Evolutionary conservation across 495 filamentous ascomycete species (phyloP).

Genomic region (Hypoxylon rickii): DNA sequence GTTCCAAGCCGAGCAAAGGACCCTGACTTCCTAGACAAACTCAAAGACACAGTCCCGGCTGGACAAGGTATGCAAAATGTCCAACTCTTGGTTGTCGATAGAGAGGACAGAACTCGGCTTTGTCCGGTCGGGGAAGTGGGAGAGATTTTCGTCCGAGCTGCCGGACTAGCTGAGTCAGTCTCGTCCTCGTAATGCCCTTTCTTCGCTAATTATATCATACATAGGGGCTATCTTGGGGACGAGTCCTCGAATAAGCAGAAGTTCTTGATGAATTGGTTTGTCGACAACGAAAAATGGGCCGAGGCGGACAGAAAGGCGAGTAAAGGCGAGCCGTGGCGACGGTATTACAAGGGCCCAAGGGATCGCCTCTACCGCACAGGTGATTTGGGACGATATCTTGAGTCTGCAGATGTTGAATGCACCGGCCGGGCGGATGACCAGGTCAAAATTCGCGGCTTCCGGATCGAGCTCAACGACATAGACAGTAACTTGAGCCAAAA

Average conservation of each 20-base stretch:
- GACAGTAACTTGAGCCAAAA: conserved; percentile 82
- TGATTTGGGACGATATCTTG: conserved; percentile 76
- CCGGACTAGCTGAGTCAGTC: conserved; percentile 74
- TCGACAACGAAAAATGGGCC: conserved; percentile 73
- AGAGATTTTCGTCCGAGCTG: conserved; percentile 88
- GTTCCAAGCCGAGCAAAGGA: conserved; percentile 72
- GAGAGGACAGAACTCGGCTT: conserved; percentile 68
- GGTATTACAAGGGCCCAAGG: conserved; percentile 79
- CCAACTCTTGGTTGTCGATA: conserved; percentile 88
- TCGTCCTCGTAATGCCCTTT: neutral
- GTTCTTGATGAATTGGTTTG: conserved; percentile 89
- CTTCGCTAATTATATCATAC: neutral
- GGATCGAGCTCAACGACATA: conserved; percentile 94
- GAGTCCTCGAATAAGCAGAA: conserved; percentile 73
- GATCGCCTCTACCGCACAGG: conserved; percentile 87
- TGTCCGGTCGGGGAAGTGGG: conserved; percentile 84
- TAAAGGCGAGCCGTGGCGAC: conserved; percentile 70
- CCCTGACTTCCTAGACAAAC: conserved; percentile 67
- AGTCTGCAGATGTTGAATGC: conserved; percentile 74
- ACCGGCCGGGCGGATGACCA: conserved; percentile 85
- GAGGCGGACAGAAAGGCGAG: conserved; percentile 61
- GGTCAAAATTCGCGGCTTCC: conserved; percentile 94
- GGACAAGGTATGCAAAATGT: conserved; percentile 93
- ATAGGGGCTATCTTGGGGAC: conserved; percentile 71
- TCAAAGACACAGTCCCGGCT: conserved; percentile 82